phyloP scores from a whole-genome alignment of 2,329 filamentous ascomycete genomes.

The Ophiocordyceps robertsii region DNA sequence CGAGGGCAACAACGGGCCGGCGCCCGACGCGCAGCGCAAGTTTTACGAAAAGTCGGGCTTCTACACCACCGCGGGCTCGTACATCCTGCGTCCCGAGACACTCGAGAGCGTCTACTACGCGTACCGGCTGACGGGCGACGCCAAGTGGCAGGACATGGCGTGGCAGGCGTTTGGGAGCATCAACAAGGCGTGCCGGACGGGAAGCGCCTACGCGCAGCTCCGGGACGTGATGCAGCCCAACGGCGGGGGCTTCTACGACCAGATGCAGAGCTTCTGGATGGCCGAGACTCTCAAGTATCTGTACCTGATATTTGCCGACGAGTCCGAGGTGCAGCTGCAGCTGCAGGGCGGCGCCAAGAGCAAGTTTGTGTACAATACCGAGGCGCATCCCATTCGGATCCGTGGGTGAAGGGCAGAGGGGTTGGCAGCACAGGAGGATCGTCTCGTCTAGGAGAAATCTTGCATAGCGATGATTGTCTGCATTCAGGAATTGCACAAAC shows the following conservation, averaged over 20 bases:
- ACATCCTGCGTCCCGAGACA: conserved; percentile 67
- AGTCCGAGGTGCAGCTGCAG: conserved; percentile 41
- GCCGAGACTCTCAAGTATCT: conserved; percentile 79
- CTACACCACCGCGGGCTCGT: conserved; percentile 48
- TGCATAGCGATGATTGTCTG: too few species aligned
- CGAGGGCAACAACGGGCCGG: conserved; percentile 23
- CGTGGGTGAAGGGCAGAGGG: conserved; percentile 2
- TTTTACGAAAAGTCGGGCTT: conserved; percentile 61
- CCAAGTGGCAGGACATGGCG: conserved; percentile 69
- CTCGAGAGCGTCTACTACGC: conserved; percentile 81
- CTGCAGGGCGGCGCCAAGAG: conserved; percentile 30
- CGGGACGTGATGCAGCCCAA: conserved; percentile 47
- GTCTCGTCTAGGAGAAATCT: too few species aligned
- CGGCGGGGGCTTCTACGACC: conserved; percentile 51
- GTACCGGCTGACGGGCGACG: conserved; percentile 63
- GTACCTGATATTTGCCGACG: conserved; percentile 56
- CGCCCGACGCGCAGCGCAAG: conserved; percentile 29
- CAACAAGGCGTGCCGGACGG: conserved; percentile 46
- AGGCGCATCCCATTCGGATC: conserved; percentile 28
- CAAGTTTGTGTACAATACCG: conserved; percentile 36
- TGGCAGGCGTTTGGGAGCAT: conserved; percentile 67
- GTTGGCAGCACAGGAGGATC: background rate
- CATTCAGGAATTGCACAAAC: too few species aligned
- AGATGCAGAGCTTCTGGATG: conserved; percentile 80
- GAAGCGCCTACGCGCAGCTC: conserved; percentile 55